Evolutionary conservation across 108 stramenopile species (phyloP).

Genomic region (Skeletonema costatum): DNA sequence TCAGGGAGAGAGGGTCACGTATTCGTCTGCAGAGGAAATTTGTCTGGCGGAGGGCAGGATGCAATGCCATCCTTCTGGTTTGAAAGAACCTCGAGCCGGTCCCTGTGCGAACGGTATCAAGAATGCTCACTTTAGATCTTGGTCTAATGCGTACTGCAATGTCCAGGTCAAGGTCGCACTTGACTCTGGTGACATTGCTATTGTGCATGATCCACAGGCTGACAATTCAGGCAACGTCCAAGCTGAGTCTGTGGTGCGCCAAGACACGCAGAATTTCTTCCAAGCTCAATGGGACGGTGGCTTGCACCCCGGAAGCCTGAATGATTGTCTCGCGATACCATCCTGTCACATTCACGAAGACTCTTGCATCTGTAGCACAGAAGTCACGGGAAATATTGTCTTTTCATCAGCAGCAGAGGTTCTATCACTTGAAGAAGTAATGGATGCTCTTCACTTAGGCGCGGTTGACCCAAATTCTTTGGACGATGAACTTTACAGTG

Average conservation of each 20-base stretch:
- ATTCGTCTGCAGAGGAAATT: constrained; percentile 12
- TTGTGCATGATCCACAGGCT: constrained; percentile 44
- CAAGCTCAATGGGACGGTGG: not conserved
- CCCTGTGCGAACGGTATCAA: not conserved
- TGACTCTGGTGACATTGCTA: constrained; percentile 41
- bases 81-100: not conserved
- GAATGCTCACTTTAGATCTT: constrained; percentile 11
- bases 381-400: no score
- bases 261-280: not conserved
- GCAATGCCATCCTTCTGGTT: not conserved
- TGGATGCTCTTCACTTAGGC: no score
- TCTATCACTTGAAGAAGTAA: no score
- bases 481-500: no score
- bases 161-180: constrained; percentile 17
- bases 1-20: constrained; percentile 11
- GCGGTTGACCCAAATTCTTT: no score
- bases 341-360: no score
- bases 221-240: constrained; percentile 12
- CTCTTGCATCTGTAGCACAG: no score
- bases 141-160: constrained; percentile 18
- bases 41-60: constrained; percentile 2
- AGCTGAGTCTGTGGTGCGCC: constrained; percentile 11
- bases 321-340: no score
- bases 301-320: no score
- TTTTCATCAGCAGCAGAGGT: no score